Conservation (phyloP, 2,329 filamentous ascomycete genomes). For the Aspergillus aculeatinus region DNA sequence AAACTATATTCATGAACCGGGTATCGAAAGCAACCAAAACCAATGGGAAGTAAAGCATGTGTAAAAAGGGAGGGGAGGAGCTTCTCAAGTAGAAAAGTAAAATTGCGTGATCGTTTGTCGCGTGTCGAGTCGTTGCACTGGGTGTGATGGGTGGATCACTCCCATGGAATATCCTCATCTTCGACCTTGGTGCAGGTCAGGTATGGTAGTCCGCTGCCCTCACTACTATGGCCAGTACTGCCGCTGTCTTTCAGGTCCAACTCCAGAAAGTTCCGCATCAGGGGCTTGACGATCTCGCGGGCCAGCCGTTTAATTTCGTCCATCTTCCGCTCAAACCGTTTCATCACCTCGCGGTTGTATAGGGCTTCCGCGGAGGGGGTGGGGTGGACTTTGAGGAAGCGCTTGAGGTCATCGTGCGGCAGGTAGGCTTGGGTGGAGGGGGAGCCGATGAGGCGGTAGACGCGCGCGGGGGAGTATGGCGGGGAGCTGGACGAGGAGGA, state of each 20-base stretch:
- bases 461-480: conserved; percentile 55
- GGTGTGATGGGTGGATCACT: conserved; percentile 24
- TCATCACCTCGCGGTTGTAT: conserved; percentile 82
- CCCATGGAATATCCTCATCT: conserved; percentile 64
- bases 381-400: conserved; percentile 79
- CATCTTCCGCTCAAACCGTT: conserved; percentile 79
- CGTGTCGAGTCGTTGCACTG: neutral
- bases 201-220: conserved; percentile 55
- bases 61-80: neutral
- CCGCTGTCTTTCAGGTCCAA: conserved; percentile 60
- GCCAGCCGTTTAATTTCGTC: conserved; percentile 87
- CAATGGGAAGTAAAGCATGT: neutral
- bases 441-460: conserved; percentile 75
- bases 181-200: conserved; percentile 65
- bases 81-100: too few species aligned
- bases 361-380: conserved; percentile 55
- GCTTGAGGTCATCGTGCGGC: conserved; percentile 81
- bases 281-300: conserved; percentile 74
- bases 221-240: conserved; percentile 13
- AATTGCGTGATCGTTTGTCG: neutral
- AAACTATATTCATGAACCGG: conserved; percentile 9
- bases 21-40: conserved; percentile 11
- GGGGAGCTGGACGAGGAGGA: conserved; percentile 26
- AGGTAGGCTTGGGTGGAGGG: conserved; percentile 65
- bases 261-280: conserved; percentile 83